Evolutionary conservation across 306 rosid genomes (phyloP), one percentile per base, ranked within the genome.

Genomic region (Crotalaria pallida): DNA sequence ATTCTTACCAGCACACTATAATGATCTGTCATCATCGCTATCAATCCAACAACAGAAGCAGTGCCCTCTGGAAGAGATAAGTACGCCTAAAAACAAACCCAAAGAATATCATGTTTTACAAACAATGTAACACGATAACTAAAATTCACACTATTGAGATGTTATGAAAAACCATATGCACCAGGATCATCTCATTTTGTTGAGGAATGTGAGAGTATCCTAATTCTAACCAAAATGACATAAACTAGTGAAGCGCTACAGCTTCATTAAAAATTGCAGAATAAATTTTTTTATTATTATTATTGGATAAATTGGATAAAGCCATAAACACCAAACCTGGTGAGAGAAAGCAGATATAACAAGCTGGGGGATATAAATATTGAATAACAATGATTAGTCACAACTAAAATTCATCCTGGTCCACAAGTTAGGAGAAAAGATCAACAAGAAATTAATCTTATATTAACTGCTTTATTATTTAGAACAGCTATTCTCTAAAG

Each of bases 31-130:
- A 94, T 91, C 99, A 94, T 91, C 33, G 97, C 99, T 78, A 79
- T 85, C 43, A 94, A 83, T 67, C 99, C 99, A 84, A 85, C 86
- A 52, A 91, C 97, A 61, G 99, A 94, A 65, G 99, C 97, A 76
- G 94, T 86, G 61, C 99, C 99, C 80, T 94, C 99, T 21, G 99
- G 97, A 83, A 94, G 97, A 75, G 99, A 94, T 73, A 94, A 84
- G 79, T 94, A 94, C 60, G 96, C 96, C 99, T 94, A 90, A 51
- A 85, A 80, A 77, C 29, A 80, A 67, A 81, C 24, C 67, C 59
- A 62, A 58, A 49, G 69, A 58, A 55, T 74, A 81, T 47, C 76
- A 64, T 58, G 50, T 53, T 72, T 73, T 58, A 67, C 44, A 69
- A 65, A 73, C 50, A 51, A 70, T 60, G 69, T 52, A 40, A 60